Conservation (phyloP, 2,329 filamentous ascomycete species). For the Fusarium nodosum region DNA sequence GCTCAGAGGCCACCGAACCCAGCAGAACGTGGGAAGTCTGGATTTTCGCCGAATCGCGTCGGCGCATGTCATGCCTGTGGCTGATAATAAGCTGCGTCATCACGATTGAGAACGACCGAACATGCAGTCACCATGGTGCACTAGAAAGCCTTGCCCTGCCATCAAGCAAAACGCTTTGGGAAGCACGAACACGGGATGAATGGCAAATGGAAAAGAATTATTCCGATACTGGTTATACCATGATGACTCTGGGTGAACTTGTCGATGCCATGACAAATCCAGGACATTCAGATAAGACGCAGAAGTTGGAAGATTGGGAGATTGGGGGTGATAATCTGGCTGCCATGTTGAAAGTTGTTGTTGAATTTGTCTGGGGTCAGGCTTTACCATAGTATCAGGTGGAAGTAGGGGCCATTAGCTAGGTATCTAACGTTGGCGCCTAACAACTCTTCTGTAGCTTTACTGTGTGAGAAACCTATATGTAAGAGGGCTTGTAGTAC, state of each 20-base stretch:
- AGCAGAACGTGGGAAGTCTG: slow-evolving; percentile 50
- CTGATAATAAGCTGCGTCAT: slow-evolving; percentile 45
- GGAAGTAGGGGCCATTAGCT: too few species aligned
- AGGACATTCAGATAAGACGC: background rate
- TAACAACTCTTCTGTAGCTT: too few species aligned
- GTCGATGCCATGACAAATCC: slow-evolving; percentile 7
- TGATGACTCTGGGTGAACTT: slow-evolving; percentile 42
- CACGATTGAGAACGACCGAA: slow-evolving; percentile 26
- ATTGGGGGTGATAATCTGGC: slow-evolving; percentile 47
- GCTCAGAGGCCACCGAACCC: slow-evolving; percentile 30
- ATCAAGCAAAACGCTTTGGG: slow-evolving; percentile 45
- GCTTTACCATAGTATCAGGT: too few species aligned
- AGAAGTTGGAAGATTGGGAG: slow-evolving; percentile 47
- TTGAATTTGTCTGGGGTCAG: slow-evolving; percentile 39
- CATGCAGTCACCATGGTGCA: slow-evolving; percentile 9
- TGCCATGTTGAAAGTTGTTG: slow-evolving; percentile 43
- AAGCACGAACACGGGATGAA: slow-evolving; percentile 45
- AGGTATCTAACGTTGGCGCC: too few species aligned
- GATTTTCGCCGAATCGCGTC: slow-evolving; percentile 52
- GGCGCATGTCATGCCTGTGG: slow-evolving; percentile 48
- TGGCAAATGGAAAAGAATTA: slow-evolving; percentile 46
- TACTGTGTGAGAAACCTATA: too few species aligned
- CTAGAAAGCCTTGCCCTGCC: slow-evolving; percentile 33
- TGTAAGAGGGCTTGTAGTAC: too few species aligned
- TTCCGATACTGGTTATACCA: slow-evolving; percentile 28